These are phyloP conservation scores for Ophiostoma sp. DNA, from an alignment of 2,329 filamentous ascomycete species.

Conservation along the genomic window DNA sequence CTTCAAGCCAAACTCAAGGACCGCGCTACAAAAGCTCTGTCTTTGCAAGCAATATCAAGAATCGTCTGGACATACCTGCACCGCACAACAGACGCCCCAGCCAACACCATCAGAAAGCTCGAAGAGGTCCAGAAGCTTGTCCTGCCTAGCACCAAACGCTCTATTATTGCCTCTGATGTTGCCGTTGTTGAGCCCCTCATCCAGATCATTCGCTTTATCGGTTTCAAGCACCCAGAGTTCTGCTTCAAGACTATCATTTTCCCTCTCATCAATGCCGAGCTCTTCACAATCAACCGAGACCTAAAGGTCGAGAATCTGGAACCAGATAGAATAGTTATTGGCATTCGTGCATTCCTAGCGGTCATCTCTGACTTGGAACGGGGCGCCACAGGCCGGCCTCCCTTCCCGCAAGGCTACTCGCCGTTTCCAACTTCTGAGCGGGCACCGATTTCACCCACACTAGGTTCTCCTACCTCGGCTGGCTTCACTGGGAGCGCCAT, in stretches of 20 bases:
- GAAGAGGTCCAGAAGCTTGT: conserved; percentile 86
- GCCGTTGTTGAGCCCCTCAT: conserved; percentile 85
- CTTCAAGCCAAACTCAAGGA: conserved; percentile 82
- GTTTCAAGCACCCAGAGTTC: conserved; percentile 87
- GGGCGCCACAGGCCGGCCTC: conserved; percentile 68
- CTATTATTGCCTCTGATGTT: conserved; percentile 75
- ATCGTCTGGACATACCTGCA: conserved; percentile 94
- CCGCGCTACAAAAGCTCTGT: conserved; percentile 67
- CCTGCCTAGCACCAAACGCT: conserved; percentile 72
- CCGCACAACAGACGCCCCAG: conserved; percentile 66
- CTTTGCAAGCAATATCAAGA: conserved; percentile 82
- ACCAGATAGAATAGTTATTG: conserved; percentile 94
- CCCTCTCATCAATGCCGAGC: conserved; percentile 84
- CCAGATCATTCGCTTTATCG: conserved; percentile 89
- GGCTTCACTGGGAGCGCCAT: conserved; percentile 4
- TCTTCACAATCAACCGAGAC: conserved; percentile 72
- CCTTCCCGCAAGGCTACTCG: conserved; percentile 67
- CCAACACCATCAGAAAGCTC: conserved; percentile 67
- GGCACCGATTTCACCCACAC: conserved; percentile 46
- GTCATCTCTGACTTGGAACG: conserved; percentile 92
- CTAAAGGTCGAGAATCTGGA: conserved; percentile 87
- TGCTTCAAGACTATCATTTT: conserved; percentile 94
- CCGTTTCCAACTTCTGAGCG: conserved; percentile 40
- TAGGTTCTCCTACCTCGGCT: conserved; percentile 36
- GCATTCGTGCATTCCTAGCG: conserved; percentile 86